Evolutionary conservation across 116 monocot genomes (phyloP), one percentile per base, ranked within the genome.

Genomic region (Dioscorea cayenensis): DNA sequence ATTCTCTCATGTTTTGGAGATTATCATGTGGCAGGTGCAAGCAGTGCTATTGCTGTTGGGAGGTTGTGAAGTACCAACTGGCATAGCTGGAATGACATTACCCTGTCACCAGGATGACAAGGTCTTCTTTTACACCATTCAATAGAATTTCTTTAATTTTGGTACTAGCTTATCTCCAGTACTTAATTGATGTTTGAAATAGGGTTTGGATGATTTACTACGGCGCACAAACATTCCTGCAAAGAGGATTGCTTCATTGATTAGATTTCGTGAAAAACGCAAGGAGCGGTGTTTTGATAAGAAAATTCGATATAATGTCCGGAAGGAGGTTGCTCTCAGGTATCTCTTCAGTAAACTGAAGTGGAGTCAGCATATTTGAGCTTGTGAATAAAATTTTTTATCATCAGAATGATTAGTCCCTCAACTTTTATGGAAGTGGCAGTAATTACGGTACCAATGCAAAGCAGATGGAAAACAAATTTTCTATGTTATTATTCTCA

Each of bases 311-410:
- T 91, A 90, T 59, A 81, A 68, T 75, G 88, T 90, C 36, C 84
- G 94, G 20, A 88, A 90, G 69, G 94, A 94, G 72, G 94, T 90
- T 64, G 94, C 94, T 63, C 87, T 85, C 66, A 88, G 94, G 94
- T 90, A 82, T 55, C 5, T 12, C 38, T 38, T 1, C 5, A 43
- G 43, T 43, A 1, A 12, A 43, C 7, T 43, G 11, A 43, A 43
- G 43, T 43, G 43, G 43, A 43, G 7, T 43, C 43, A 43, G 12
- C 12, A 6, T 43, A 43, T 43, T 6, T 9, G 43, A 43, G 43
- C 43, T 43, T 43, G 43, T 43, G 43, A 43, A 43, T 43, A 43
- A 43, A 43, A 6, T 5, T 10, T 7, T 12, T 43, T 0, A 43
- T 43, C 43, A 12, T 43, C 12, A 12, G 43, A 43, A 43, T 5